Base-by-base conservation (phyloP, 106 monocot genomes). In the Triglochin maritima region DNA sequence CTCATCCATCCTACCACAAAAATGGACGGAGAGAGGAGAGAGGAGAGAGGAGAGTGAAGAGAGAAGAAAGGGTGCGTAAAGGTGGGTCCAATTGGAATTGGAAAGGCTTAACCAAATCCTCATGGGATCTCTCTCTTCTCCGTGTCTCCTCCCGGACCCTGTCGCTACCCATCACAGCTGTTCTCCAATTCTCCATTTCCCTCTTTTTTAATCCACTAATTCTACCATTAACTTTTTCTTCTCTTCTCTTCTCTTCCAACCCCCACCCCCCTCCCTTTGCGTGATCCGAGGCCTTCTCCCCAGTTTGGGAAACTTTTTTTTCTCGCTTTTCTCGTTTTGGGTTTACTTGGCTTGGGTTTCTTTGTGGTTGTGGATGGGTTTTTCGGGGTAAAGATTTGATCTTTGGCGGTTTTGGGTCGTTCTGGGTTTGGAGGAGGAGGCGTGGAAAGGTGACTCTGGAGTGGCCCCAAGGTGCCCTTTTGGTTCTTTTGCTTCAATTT, bases 121-220 rank as follows among this genome's bases (percentile, higher is more conserved):
- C 1, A 29, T 29, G 29, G 29, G 29, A 9, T 62, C n/a, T 12
- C 44, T 62, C 6, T 62, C 11, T 62, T 62, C 12, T 3, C 2
- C 46, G 61, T 42, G 45, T 29, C 47, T 50, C 54, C 5, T 10
- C 17, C 52, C 50, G 29, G 2, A 9, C 67, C 52, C 59, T 60
- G 4, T 56, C 67, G 15, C 55, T 68, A 44, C 50, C 67, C 67
- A 44, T 14, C 6, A 14, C 67, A 68, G 55, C 67, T 68, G 67
- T 55, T 68, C 54, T 55, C 52, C 55, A 55, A 53, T 55, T 55
- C 3, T 41, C 29, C 51, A 56, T 10, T n/a, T 11, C 13, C 62
- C 9, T 11, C 44, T 45, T 44, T 29, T 29, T 29, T 29, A 29
- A 29, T 29, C 13, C 17, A 43, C 9, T 5, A 62, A 14, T 45